Conservation (phyloP, 441 rosid genomes). For the Mallotus repandus region DNA sequence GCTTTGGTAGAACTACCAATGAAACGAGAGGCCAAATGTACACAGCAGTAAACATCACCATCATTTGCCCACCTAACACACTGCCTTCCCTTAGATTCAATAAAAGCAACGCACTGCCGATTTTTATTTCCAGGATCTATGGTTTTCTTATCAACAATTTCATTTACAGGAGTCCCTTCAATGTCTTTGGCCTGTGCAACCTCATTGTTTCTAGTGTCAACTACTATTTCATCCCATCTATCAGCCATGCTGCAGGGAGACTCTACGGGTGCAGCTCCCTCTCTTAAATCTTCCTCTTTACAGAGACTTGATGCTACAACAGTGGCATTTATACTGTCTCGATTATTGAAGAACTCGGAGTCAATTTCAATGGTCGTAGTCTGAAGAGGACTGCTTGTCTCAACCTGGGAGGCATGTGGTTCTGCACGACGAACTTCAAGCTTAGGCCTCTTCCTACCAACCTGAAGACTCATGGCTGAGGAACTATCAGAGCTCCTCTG, state of each 20-base stretch:
- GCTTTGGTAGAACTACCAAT: constrained; percentile 51
- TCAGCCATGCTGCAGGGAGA: constrained; percentile 53
- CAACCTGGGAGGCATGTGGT: constrained; percentile 56
- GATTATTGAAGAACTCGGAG: constrained; percentile 54
- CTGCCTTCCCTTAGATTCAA: constrained; percentile 93
- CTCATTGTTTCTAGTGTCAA: constrained; percentile 55
- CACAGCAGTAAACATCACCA: constrained; percentile 95
- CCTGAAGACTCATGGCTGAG: constrained; percentile 49
- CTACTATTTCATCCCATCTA: constrained; percentile 73
- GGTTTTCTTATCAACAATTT: constrained; percentile 37
- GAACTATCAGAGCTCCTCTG: constrained; percentile 41
- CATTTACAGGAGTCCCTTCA: constrained; percentile 47
- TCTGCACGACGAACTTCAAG: constrained; percentile 98
- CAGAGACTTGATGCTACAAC: constrained; percentile 32
- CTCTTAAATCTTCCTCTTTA: constrained; percentile 32
- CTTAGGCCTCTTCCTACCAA: constrained; percentile 77
- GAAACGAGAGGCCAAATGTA: constrained; percentile 96
- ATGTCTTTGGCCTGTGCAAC: constrained; percentile 32
- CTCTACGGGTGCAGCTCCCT: constrained; percentile 37
- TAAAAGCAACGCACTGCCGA: constrained; percentile 85
- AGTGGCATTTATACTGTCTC: constrained; percentile 39
- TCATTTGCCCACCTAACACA: constrained; percentile 99
- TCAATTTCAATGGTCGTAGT: constrained; percentile 51
- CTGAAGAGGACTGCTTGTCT: constrained; percentile 43
- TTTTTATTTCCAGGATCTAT: constrained; percentile 63